A percentile compares a stretch with the other conserved stretches of the same genome.
Evolutionary conservation across 2,329 filamentous ascomycete genomes (phyloP).

Genomic region (Teratosphaeria gauchensis): DNA sequence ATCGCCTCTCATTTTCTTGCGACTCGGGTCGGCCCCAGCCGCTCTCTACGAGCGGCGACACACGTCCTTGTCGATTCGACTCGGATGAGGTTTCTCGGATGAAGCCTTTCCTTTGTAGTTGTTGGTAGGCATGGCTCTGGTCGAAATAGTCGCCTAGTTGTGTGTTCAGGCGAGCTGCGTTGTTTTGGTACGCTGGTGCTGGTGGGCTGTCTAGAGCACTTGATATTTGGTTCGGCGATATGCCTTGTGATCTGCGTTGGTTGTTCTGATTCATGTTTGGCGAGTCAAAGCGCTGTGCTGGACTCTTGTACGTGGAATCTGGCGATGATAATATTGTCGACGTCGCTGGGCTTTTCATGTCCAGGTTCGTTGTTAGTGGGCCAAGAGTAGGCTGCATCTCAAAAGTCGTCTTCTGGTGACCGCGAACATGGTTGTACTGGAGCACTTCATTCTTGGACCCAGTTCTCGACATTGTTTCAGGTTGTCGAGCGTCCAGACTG

Average conservation of each 20-base stretch:
- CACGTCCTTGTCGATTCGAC: neutral
- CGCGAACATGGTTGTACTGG: constrained; percentile 13
- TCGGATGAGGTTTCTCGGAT: constrained; percentile 6
- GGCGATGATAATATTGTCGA: constrained; percentile 22
- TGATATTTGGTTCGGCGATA: constrained; percentile 1
- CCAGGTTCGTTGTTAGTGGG: constrained; percentile 5
- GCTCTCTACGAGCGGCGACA: neutral
- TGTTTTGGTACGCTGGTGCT: constrained; percentile 7
- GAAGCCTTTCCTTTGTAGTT: constrained; percentile 4
- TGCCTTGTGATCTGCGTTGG: constrained; percentile 4
- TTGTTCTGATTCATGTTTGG: neutral
- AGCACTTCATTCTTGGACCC: constrained; percentile 14
- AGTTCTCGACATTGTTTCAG: constrained; percentile 11
- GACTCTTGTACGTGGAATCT: constrained; percentile 11
- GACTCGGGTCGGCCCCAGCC: neutral
- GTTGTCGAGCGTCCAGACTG: constrained; percentile 59
- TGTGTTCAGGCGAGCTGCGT: constrained; percentile 1
- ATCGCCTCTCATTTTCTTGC: constrained; percentile 24
- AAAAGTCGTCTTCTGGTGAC: constrained; percentile 22
- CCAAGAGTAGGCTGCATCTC: constrained; percentile 23
- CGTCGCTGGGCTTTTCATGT: constrained; percentile 9
- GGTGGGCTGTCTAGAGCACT: constrained; percentile 2
- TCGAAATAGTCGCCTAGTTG: constrained; percentile 8
- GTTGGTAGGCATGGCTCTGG: neutral
- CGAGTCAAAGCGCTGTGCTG: constrained; percentile 4